A percentile compares a stretch with the other conserved stretches of the same genome.
Evolutionary conservation across 73 alveolate species (phyloP).

Genomic region (Stentor roeselii): DNA sequence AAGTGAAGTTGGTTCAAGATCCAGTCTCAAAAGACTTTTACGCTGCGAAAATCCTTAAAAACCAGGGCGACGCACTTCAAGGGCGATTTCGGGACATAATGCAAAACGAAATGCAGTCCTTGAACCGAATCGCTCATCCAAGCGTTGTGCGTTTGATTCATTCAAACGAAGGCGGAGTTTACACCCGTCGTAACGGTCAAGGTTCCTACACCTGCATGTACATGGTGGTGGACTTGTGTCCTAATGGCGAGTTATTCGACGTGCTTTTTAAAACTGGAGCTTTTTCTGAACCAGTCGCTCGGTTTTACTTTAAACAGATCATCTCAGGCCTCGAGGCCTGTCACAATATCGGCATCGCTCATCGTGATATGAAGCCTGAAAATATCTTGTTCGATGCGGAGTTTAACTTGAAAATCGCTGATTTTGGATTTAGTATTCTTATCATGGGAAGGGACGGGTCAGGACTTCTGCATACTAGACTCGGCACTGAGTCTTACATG

Average conservation of each 20-base stretch:
- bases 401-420: conserved; percentile 38
- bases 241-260: conserved; percentile 35
- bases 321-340: conserved; percentile 69
- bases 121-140: conserved; percentile 1
- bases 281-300: conserved; percentile 26
- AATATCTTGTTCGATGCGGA: conserved; percentile 34
- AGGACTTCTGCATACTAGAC: conserved; percentile 33
- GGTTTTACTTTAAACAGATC: conserved; percentile 45
- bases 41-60: conserved; percentile 19
- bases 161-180: not conserved
- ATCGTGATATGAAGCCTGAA: conserved; percentile 44
- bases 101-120: not conserved
- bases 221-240: conserved; percentile 32
- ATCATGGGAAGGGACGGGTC: conserved; percentile 33
- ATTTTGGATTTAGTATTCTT: conserved; percentile 35
- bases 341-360: conserved; percentile 53
- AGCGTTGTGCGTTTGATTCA: not conserved
- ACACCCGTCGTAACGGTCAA: not conserved
- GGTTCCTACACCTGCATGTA: conserved; percentile 19
- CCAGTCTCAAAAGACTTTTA: not conserved
- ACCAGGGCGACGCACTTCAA: not conserved
- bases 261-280: conserved; percentile 23
- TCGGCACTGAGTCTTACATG: conserved; percentile 41
- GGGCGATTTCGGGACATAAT: not conserved
- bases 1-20: conserved; percentile 20